Evolutionary conservation across 768 basidiomycete species (phyloP).

Genomic region (Auricularia cornea): DNA sequence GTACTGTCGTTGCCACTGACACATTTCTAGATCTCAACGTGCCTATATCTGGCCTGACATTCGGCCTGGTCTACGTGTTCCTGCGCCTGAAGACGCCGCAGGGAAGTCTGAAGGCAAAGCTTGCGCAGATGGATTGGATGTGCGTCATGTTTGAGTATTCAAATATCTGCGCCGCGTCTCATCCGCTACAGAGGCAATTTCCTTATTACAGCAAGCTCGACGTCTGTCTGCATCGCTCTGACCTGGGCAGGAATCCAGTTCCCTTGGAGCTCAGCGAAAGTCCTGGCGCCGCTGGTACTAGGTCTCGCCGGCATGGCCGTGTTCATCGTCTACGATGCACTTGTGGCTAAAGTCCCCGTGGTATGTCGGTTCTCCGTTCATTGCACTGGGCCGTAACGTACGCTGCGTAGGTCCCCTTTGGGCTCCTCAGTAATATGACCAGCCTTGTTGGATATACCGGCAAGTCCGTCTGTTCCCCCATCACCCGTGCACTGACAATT

Average conservation of each 20-base stretch:
- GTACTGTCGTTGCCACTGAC: too few relatives aligned
- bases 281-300: constrained; percentile 35
- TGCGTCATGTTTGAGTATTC: constrained; percentile 9
- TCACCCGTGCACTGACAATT: not conserved
- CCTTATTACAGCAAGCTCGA: constrained; percentile 23
- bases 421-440: not conserved
- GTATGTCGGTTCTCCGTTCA: constrained; percentile 16
- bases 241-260: constrained; percentile 37
- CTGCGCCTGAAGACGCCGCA: constrained; percentile 14
- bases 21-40: constrained; percentile 19
- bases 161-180: constrained; percentile 19
- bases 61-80: constrained; percentile 13
- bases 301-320: constrained; percentile 29
- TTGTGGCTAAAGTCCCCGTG: constrained; percentile 24
- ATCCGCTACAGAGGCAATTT: constrained; percentile 27
- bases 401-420: not conserved
- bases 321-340: constrained; percentile 33
- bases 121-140: constrained; percentile 25
- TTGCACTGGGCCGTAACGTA: not conserved
- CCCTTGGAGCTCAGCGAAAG: constrained; percentile 31
- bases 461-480: too few relatives aligned
- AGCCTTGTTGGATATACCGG: not conserved
- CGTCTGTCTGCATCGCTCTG: constrained; percentile 22
- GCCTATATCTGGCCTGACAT: constrained; percentile 17
- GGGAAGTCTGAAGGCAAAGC: constrained; percentile 13